These are phyloP conservation scores for Candida easanensis DNA, from an alignment of 805 yeast genomes.

Conservation along the genomic window DNA sequence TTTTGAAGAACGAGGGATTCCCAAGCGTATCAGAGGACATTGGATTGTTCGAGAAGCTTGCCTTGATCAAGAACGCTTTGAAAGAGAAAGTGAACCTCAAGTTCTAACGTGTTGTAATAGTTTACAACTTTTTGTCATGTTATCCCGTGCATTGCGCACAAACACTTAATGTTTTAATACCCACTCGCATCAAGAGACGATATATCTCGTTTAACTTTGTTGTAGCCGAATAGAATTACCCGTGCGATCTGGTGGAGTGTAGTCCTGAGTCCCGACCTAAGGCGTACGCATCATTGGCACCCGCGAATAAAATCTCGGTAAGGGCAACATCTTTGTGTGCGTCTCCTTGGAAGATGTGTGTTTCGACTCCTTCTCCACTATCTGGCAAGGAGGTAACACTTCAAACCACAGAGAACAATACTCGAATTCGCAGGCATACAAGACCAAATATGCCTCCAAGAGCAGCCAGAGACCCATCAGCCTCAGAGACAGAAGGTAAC, in stretches of 20 bases:
- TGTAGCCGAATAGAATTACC: too few relatives aligned
- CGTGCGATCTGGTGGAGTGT: too few relatives aligned
- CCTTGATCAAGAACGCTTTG: conserved; percentile 66
- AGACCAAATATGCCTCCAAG: conserved; percentile 26
- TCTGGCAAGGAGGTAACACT: too few relatives aligned
- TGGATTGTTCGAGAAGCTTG: conserved; percentile 43
- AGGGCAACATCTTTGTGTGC: too few relatives aligned
- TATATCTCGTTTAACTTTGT: too few relatives aligned
- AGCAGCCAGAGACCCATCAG: conserved; percentile 23
- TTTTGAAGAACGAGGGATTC: conserved; percentile 44
- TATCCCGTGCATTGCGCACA: neutral
- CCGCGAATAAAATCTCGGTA: too few relatives aligned
- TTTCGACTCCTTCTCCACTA: too few relatives aligned
- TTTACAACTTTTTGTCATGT: neutral
- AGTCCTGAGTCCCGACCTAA: too few relatives aligned
- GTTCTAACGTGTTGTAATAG: neutral
- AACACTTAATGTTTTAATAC: neutral
- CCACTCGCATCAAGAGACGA: neutral
- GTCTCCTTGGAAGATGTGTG: too few relatives aligned
- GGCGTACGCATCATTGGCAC: too few relatives aligned
- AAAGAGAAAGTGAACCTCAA: conserved; percentile 29
- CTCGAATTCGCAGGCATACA: too few relatives aligned
- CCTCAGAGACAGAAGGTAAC: conserved; percentile 24
- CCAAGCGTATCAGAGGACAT: conserved; percentile 46
- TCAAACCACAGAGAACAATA: too few relatives aligned